These are phyloP conservation scores for Penicillium palitans DNA, from an alignment of 2,329 filamentous ascomycete species.

Conservation along the genomic window DNA sequence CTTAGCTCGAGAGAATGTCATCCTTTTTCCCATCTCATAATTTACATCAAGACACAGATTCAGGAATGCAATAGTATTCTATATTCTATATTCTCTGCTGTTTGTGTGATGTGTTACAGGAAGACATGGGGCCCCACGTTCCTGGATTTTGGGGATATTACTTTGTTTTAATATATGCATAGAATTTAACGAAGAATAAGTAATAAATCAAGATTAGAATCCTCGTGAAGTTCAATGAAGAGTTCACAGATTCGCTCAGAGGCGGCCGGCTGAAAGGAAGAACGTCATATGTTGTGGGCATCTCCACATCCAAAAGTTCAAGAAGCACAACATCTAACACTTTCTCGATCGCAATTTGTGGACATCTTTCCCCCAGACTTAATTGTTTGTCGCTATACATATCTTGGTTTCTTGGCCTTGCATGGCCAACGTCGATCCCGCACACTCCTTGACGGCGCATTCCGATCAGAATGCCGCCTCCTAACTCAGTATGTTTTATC, in stretches of 20 bases:
- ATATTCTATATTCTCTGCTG: too few relatives aligned
- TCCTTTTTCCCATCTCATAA: too few relatives aligned
- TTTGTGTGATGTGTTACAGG: background rate
- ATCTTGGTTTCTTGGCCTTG: background rate
- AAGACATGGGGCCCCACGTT: background rate
- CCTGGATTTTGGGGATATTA: background rate
- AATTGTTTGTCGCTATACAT: background rate
- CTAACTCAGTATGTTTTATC: slow-evolving; percentile 44
- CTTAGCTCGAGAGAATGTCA: too few relatives aligned
- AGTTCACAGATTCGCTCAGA: background rate
- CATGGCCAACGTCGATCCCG: slow-evolving; percentile 11
- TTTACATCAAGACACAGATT: too few relatives aligned
- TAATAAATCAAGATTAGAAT: too few relatives aligned
- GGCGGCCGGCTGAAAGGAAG: slow-evolving; percentile 12
- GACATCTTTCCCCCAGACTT: background rate
- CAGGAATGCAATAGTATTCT: too few relatives aligned
- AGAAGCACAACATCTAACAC: background rate
- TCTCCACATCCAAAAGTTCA: slow-evolving; percentile 1
- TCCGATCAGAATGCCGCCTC: slow-evolving; percentile 31
- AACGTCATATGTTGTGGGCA: slow-evolving; percentile 14
- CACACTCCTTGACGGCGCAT: slow-evolving; percentile 14
- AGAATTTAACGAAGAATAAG: background rate
- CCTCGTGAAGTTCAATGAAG: background rate
- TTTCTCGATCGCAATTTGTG: background rate
- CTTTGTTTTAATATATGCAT: background rate